A percentile compares a stretch with the other conserved stretches of the same genome.
Evolutionary conservation across 1,284 basidiomycete genomes (phyloP).

Genomic region (Psilocybe mexicana): DNA sequence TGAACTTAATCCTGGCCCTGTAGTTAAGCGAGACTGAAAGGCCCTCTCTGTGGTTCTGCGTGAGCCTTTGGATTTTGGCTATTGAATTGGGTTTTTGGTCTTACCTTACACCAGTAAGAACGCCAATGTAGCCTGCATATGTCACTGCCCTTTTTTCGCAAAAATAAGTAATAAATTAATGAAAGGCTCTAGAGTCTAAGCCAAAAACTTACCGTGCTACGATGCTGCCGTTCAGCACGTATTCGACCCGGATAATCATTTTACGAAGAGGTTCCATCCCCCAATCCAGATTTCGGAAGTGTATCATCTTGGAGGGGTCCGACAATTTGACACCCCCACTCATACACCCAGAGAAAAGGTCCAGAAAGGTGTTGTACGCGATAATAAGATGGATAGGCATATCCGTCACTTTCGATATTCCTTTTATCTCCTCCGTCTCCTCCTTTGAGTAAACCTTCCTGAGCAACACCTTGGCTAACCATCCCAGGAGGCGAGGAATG

Average conservation of each 20-base stretch:
- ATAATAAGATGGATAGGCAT: constrained; percentile 29
- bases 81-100: background rate
- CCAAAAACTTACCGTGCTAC: constrained; percentile 29
- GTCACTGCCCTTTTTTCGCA: constrained; percentile 28
- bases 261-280: constrained; percentile 35
- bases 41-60: no score
- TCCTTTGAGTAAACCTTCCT: constrained; percentile 31
- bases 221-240: constrained; percentile 29
- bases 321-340: constrained; percentile 31
- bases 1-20: constrained; percentile 27
- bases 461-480: constrained; percentile 27
- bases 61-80: no score
- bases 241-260: constrained; percentile 34
- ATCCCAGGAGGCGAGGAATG: constrained; percentile 25
- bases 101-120: constrained; percentile 36
- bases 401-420: constrained; percentile 29
- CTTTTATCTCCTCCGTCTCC: constrained; percentile 34
- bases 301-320: constrained; percentile 24
- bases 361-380: constrained; percentile 40
- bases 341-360: constrained; percentile 36
- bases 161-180: background rate
- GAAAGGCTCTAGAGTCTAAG: background rate
- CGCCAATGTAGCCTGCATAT: constrained; percentile 38
- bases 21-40: constrained; percentile 28
- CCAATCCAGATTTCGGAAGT: constrained; percentile 40